Base-by-base conservation (phyloP, 306 rosid species). In the Heteromeles arbutifolia region DNA sequence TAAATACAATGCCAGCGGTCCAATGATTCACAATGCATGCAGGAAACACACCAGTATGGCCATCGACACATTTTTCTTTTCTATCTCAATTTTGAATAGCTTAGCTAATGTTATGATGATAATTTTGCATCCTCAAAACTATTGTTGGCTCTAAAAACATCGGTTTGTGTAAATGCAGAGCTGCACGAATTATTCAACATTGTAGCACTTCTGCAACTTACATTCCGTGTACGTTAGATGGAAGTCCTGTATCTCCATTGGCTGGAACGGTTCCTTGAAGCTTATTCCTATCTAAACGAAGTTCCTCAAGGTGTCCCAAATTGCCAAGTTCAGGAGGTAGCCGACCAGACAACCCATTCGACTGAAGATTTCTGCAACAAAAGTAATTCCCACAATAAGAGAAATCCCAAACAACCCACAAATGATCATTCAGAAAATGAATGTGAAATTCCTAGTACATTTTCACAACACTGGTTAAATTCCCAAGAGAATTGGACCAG, bases 401-500 rank as follows among this genome's bases (percentile, higher is more conserved):
- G 63, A 81, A 77, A 57, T 15, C 59, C 52, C 78, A 78, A 67
- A 69, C 63, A 45, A 21, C 24, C 59, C 13, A 59, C n/a, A 69
- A 64, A 18, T 14, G 32, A 56, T 65, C 31, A 41, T 22, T 37
- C 13, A 76, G n/a, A 59, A 71, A 75, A 28, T 57, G 74, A 69
- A 56, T 14, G 74, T 71, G 67, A 72, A 77, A 80, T 61, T 76
- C 78, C 37, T 66, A 29, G 80, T 88, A 96, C 99, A 96, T 88
- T 88, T 76, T 89, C 87, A 80, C 82, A 69, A 80, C 54, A 75
- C 71, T 83, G 54, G 87, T 76, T 81, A 87, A 81, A 81, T 87
- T 86, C 78, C 96, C 99, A 66, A 92, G 72, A 98, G 99, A 85
- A 96, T 89, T 22, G 89, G 87, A 69, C 99, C 99, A 0, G 90